Conservation (phyloP, 2,329 filamentous ascomycete genomes). For the Lasiodiplodia citricola region DNA sequence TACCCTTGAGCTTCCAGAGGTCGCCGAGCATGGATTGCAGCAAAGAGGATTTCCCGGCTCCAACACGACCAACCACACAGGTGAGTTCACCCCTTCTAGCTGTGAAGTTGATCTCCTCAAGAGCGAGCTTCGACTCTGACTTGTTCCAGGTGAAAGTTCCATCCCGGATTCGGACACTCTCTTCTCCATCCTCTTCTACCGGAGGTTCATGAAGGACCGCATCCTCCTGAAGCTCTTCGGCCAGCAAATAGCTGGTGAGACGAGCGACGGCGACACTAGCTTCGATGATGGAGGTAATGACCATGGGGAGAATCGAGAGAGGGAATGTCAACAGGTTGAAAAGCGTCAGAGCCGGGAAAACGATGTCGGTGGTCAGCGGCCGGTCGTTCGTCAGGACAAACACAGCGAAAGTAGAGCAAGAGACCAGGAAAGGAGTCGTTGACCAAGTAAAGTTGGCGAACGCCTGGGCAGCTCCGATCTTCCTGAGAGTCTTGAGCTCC, state of each 20-base stretch:
- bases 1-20: constrained; percentile 84
- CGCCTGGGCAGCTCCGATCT: constrained; percentile 92
- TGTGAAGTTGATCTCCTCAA: constrained; percentile 85
- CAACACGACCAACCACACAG: constrained; percentile 93
- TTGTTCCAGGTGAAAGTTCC: constrained; percentile 96
- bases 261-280: constrained; percentile 90
- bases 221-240: constrained; percentile 88
- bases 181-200: constrained; percentile 78
- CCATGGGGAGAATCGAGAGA: constrained; percentile 92
- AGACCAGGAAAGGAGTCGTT: constrained; percentile 95
- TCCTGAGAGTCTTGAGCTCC: constrained; percentile 92
- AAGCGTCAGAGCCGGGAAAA: constrained; percentile 89
- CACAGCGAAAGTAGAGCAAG: constrained; percentile 92
- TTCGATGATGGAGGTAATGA: constrained; percentile 95
- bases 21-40: constrained; percentile 88
- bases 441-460: constrained; percentile 98
- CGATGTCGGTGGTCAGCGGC: constrained; percentile 89
- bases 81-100: constrained; percentile 92
- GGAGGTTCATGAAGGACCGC: constrained; percentile 74
- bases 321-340: constrained; percentile 98
- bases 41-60: constrained; percentile 91
- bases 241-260: constrained; percentile 80
- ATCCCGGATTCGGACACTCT: constrained; percentile 81
- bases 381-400: constrained; percentile 84
- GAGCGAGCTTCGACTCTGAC: constrained; percentile 68